phyloP scores from a whole-genome alignment of 2,329 filamentous ascomycete species.

The Ramichloridium luteum region DNA sequence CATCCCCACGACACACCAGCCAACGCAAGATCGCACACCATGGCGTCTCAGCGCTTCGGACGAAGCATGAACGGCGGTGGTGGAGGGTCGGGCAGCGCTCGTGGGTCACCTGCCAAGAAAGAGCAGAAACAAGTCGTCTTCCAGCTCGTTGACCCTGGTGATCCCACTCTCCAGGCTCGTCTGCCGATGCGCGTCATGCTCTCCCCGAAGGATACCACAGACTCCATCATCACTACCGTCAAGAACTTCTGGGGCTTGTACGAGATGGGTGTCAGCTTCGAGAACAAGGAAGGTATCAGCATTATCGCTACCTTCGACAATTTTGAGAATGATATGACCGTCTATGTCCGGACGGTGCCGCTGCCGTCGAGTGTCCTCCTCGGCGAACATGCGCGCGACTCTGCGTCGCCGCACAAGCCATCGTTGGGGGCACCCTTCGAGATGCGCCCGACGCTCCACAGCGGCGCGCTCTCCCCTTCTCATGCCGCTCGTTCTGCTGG shows the following conservation, averaged over 20 bases:
- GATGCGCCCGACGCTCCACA: slow-evolving; percentile 48
- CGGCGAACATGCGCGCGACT: slow-evolving; percentile 17
- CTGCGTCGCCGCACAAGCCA: slow-evolving; percentile 38
- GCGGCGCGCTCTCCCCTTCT: slow-evolving; percentile 50
- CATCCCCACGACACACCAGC: slow-evolving; percentile 10
- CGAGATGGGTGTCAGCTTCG: slow-evolving; percentile 82
- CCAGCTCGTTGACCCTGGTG: slow-evolving; percentile 46
- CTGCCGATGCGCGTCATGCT: slow-evolving; percentile 83
- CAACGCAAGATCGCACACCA: slow-evolving; percentile 6
- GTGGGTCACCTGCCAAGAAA: slow-evolving; percentile 24
- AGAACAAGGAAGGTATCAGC: slow-evolving; percentile 77
- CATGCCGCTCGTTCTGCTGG: slow-evolving; percentile 58
- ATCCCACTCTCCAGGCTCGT: slow-evolving; percentile 42
- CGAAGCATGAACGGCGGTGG: slow-evolving; percentile 14
- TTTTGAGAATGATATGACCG: slow-evolving; percentile 80
- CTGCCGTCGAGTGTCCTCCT: slow-evolving; percentile 12
- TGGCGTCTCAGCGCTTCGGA: slow-evolving; percentile 11
- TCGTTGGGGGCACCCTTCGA: slow-evolving; percentile 53
- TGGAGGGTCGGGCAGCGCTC: slow-evolving; percentile 15
- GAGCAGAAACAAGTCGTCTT: slow-evolving; percentile 64
- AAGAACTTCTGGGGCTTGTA: slow-evolving; percentile 99
- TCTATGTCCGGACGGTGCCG: slow-evolving; percentile 58
- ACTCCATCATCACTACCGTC: slow-evolving; percentile 94
- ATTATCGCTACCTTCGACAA: slow-evolving; percentile 96
- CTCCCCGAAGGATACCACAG: slow-evolving; percentile 87